A percentile compares a stretch with the other conserved stretches of the same genome.
Evolutionary conservation across 2,329 filamentous ascomycete genomes (phyloP).

Genomic region (Hypocreales sp.): DNA sequence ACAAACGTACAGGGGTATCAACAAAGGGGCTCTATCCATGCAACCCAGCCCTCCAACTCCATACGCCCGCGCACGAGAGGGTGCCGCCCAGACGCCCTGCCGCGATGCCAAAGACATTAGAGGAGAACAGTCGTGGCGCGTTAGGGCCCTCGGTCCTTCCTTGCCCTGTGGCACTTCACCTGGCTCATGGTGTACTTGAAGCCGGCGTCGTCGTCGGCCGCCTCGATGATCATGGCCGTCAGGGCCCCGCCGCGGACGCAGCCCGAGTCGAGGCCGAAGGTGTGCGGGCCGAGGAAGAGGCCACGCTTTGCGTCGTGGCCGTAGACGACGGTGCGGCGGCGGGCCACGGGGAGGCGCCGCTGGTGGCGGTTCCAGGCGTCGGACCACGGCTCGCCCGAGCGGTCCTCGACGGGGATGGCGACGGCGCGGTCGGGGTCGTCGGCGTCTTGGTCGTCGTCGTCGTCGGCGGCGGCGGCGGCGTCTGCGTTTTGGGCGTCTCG

Average conservation of each 20-base stretch:
- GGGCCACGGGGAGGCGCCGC: slow-evolving; percentile 11
- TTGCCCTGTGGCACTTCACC: slow-evolving; percentile 19
- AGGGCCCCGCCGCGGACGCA: slow-evolving; percentile 65
- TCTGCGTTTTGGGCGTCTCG: too few species aligned
- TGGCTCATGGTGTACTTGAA: slow-evolving; percentile 23
- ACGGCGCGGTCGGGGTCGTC: slow-evolving; percentile 14
- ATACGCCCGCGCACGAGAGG: too few species aligned
- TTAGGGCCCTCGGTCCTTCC: too few species aligned
- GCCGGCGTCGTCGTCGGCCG: slow-evolving; percentile 12
- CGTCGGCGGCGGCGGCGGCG: background rate
- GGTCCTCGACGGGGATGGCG: slow-evolving; percentile 23
- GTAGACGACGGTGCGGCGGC: slow-evolving; percentile 59
- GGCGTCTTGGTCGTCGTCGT: slow-evolving; percentile 5
- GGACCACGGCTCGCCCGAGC: slow-evolving; percentile 50
- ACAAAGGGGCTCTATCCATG: too few species aligned
- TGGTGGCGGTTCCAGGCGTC: slow-evolving; percentile 43
- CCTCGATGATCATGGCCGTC: slow-evolving; percentile 62
- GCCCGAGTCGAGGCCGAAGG: slow-evolving; percentile 71
- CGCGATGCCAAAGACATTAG: too few species aligned
- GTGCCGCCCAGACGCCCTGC: too few species aligned
- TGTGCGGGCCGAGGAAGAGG: slow-evolving; percentile 45
- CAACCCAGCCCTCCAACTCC: too few species aligned
- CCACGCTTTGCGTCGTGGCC: slow-evolving; percentile 71
- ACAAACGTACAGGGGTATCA: too few species aligned
- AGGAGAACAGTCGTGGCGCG: too few species aligned